phyloP scores from a whole-genome alignment of 2,329 filamentous ascomycete species.

The Arthrobotrys sinensis region DNA sequence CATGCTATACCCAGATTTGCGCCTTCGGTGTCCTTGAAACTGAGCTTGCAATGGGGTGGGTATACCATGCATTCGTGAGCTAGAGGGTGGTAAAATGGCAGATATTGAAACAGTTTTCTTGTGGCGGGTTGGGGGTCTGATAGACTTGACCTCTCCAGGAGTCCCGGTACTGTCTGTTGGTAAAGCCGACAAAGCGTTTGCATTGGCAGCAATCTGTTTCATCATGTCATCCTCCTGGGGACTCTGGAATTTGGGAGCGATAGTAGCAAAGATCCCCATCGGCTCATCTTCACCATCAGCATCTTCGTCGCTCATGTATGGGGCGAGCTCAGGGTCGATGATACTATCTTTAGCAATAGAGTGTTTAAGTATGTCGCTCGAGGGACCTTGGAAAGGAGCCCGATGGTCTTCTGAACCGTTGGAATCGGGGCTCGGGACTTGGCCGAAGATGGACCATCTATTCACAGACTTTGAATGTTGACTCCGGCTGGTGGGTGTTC shows the following conservation, averaged over 20 bases:
- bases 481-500: slow-evolving; percentile 70
- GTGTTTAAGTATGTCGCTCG: slow-evolving; percentile 79
- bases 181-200: slow-evolving; percentile 36
- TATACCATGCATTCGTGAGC: slow-evolving; percentile 34
- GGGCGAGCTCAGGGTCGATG: slow-evolving; percentile 94
- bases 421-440: slow-evolving; percentile 80
- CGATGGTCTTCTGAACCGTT: slow-evolving; percentile 79
- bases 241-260: slow-evolving; percentile 69
- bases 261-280: slow-evolving; percentile 84
- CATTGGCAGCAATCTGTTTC: slow-evolving; percentile 51
- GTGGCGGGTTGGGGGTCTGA: slow-evolving; percentile 51
- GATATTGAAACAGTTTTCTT: slow-evolving; percentile 59
- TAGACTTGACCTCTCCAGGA: slow-evolving; percentile 37
- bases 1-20: slow-evolving; percentile 58
- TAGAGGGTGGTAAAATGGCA: slow-evolving; percentile 29
- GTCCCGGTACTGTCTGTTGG: slow-evolving; percentile 12
- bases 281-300: slow-evolving; percentile 90
- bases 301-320: slow-evolving; percentile 94
- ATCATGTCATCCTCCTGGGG: slow-evolving; percentile 56
- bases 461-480: slow-evolving; percentile 79
- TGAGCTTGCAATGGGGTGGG: slow-evolving; percentile 27
- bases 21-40: slow-evolving; percentile 44
- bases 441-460: slow-evolving; percentile 80
- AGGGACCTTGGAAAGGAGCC: slow-evolving; percentile 85
- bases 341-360: slow-evolving; percentile 99